phyloP scores from a whole-genome alignment of 495 filamentous ascomycete species.

The Aspergillus sclerotioniger region DNA sequence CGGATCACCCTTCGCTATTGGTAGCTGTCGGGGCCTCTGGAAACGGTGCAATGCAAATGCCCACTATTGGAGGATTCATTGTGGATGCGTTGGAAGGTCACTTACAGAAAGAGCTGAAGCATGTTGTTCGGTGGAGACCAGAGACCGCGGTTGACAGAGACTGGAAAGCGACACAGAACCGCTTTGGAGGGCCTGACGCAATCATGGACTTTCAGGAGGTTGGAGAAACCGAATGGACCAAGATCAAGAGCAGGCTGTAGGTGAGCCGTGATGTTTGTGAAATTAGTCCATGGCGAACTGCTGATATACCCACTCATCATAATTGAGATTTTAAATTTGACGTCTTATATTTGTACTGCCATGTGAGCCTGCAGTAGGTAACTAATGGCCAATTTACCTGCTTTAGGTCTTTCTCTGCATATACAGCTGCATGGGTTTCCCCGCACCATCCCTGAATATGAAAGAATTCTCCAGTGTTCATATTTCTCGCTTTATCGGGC shows the following conservation, averaged over 20 bases:
- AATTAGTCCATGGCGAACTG: too few relatives aligned
- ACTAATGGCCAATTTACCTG: too few relatives aligned
- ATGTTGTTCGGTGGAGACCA: constrained; percentile 51
- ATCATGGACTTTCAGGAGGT: constrained; percentile 51
- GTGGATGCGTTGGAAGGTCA: constrained; percentile 45
- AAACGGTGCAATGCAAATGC: constrained; percentile 51
- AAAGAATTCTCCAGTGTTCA: too few relatives aligned
- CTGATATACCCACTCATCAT: too few relatives aligned
- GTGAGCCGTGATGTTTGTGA: neutral
- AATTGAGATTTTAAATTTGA: too few relatives aligned
- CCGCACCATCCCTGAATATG: too few relatives aligned
- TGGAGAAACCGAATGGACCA: constrained; percentile 36
- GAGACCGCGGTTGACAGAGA: constrained; percentile 45
- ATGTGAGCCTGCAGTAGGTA: too few relatives aligned
- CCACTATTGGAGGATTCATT: constrained; percentile 47
- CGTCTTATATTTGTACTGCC: too few relatives aligned
- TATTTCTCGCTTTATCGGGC: too few relatives aligned
- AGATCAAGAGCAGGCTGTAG: constrained; percentile 13
- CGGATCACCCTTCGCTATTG: constrained; percentile 38
- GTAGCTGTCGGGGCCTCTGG: constrained; percentile 52
- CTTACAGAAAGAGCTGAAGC: constrained; percentile 35
- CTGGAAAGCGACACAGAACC: constrained; percentile 49
- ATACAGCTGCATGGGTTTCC: too few relatives aligned
- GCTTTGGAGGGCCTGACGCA: constrained; percentile 41
- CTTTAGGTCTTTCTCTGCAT: too few relatives aligned